Evolutionary conservation across 352 stramenopile genomes (phyloP), one percentile per base, ranked within the genome.

Genomic region (Phytophthora ohioensis): DNA sequence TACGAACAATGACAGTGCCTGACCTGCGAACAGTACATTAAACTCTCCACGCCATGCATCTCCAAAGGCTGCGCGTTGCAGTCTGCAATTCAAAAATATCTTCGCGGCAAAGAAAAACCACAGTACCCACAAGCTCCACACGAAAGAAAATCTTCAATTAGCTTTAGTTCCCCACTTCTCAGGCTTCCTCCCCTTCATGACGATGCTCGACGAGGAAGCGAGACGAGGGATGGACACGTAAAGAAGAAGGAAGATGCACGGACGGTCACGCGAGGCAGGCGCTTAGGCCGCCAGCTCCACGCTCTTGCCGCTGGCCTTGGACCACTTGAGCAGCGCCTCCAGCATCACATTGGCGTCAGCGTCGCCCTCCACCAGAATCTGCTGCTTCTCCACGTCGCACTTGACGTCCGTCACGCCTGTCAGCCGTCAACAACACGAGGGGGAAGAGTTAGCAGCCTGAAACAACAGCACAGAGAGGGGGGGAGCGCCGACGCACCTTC

Each of bases 301-400:
- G 73, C 81, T 91, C 84, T 96, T 96, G 76, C 85, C 85, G 73
- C 88, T 95, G 60, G 84, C 87, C 78, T 92, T 84, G 72, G 86
- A 95, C 91, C 91, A 97, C 77, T 96, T 96, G 59, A 93, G 80
- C 49, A 97, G 87, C 62, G 87, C 87, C 47, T 92, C 83, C 17
- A 97, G 80, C 88, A 97, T 93, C 48, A 72, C 76, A 49, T 93
- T 78, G 30, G 85, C 69, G 68, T 95, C 86, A 31, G 90, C 90
- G 30, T 90, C 82, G 59, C 87, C 90, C 60, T 86, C 86, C 57
- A 95, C 87, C 32, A 93, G 74, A 43, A 97, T 89, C 66, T 93
- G 87, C 76, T 97, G 81, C 78, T 93, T 93, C 54, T 89, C 87
- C n/a, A 97, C 78, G 75, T 94, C 83, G 74, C 90, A 95, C 77